Percentiles rank a stretch among this genome's conserved stretches.
phyloP scores from a whole-genome alignment of 1,284 basidiomycete species.

The Microbotryum saponariae region DNA sequence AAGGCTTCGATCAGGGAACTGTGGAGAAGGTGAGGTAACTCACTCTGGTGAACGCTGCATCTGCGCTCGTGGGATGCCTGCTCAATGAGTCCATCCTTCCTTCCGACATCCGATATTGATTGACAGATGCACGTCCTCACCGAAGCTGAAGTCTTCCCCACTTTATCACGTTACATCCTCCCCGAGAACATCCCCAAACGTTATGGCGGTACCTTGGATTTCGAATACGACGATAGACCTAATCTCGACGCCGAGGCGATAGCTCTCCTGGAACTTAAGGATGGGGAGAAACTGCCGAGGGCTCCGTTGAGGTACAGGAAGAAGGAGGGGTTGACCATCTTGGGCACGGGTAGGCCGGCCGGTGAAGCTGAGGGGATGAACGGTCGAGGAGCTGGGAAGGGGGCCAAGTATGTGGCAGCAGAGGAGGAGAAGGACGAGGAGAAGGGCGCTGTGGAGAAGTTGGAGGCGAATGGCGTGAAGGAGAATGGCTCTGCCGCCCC shows the following conservation, averaged over 20 bases:
- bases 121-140: too few relatives aligned
- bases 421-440: too few relatives aligned
- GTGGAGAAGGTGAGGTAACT: conserved; percentile 17
- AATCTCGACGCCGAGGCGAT: conserved; percentile 17
- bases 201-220: conserved; percentile 49
- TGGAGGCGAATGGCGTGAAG: neutral
- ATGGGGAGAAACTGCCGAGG: neutral
- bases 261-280: conserved; percentile 14
- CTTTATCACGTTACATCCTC: conserved; percentile 46
- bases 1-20: conserved; percentile 36
- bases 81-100: too few relatives aligned
- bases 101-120: too few relatives aligned
- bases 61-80: too few relatives aligned
- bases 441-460: too few relatives aligned
- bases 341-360: neutral
- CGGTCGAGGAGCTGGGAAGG: too few relatives aligned
- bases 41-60: too few relatives aligned
- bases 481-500: too few relatives aligned
- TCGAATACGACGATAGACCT: conserved; percentile 24
- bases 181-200: conserved; percentile 53
- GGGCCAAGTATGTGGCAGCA: too few relatives aligned
- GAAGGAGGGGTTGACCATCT: neutral
- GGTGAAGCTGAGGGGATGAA: neutral
- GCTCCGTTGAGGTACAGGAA: conserved; percentile 27
- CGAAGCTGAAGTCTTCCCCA: conserved; percentile 20